Evolutionary conservation across 2,329 filamentous ascomycete genomes (phyloP).

Genomic region (Cladorrhinum sp.): DNA sequence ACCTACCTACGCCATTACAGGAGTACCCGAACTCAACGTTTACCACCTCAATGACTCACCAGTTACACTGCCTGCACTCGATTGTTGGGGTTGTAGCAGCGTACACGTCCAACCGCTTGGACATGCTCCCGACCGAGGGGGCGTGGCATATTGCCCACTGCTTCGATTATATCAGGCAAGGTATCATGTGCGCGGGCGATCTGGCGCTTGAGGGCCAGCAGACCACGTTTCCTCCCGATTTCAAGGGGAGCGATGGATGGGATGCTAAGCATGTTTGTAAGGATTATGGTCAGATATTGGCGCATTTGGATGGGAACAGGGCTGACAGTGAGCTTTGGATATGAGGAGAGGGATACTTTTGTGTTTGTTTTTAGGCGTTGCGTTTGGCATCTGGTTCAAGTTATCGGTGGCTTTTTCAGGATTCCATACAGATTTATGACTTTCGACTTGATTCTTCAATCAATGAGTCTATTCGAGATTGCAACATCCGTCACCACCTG

Average conservation of each 20-base stretch:
- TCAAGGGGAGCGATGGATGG: constrained; percentile 42
- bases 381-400: no score
- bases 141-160: constrained; percentile 40
- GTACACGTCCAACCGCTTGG: constrained; percentile 28
- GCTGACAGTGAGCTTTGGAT: constrained; percentile 38
- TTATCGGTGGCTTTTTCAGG: no score
- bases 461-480: not conserved
- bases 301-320: constrained; percentile 35
- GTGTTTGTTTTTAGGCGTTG: no score
- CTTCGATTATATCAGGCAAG: constrained; percentile 37
- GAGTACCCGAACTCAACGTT: constrained; percentile 36
- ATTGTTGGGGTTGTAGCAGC: constrained; percentile 39
- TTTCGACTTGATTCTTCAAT: no score
- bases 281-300: constrained; percentile 36
- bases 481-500: not conserved
- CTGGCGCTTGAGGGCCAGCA: constrained; percentile 38
- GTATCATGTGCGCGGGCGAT: constrained; percentile 35
- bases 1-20: constrained; percentile 36
- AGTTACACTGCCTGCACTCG: constrained; percentile 42
- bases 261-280: constrained; percentile 43
- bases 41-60: constrained; percentile 43
- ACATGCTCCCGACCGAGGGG: constrained; percentile 31
- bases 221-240: constrained; percentile 37
- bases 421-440: no score
- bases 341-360: constrained; percentile 26